Base-by-base conservation (phyloP, 2,329 filamentous ascomycete species). In the Xylariaceae sp. region DNA sequence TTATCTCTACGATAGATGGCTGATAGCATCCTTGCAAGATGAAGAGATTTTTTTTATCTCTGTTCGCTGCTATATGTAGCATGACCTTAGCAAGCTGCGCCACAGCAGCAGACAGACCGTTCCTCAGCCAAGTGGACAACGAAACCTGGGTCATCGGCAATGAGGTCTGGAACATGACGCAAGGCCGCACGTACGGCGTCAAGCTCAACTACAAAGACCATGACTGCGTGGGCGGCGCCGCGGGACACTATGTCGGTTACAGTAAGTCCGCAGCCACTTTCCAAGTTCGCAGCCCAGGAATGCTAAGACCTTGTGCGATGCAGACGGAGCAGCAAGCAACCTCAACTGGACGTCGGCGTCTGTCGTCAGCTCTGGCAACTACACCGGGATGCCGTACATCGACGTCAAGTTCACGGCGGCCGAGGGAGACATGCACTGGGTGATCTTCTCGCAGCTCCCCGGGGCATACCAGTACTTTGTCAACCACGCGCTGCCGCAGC, bases 391-490 rank as follows among this genome's bases (percentile, higher is more conserved):
- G 53, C 47, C 13, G 58, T 73, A 65, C 55, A 65, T 74, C 45
- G 72, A 76, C 45, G 60, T 77, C 39, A 60, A 62, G 19, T 75
- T 76, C 52, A 65, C 59, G 3, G 66, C 72, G 1, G 53, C 44
- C 1, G 70, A 72, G 49, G 71, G 69, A 6, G 71, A 74, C 39
- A 65, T 75, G 42, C 72, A 76, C 45, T 76, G 72, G 71, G 67
- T 76, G 9, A 69, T 76, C 42, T 66, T 68, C 46, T 62, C 68
- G 3, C 64, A 66, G 13, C 65, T 74, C 2, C 58, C 67, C 2
- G 73, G 73, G n/a, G 71, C 73, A n/a, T 76, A 76, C 49, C 73
- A 76, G 41, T 76, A 76, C 56, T 72, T 76, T 38, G 68, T 76
- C 43, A 76, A 76, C 51, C 68, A 60, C 38, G 67, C 62, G 3